phyloP scores from a whole-genome alignment of 2,329 filamentous ascomycete genomes.

The Trichoderma brevicompactum region DNA sequence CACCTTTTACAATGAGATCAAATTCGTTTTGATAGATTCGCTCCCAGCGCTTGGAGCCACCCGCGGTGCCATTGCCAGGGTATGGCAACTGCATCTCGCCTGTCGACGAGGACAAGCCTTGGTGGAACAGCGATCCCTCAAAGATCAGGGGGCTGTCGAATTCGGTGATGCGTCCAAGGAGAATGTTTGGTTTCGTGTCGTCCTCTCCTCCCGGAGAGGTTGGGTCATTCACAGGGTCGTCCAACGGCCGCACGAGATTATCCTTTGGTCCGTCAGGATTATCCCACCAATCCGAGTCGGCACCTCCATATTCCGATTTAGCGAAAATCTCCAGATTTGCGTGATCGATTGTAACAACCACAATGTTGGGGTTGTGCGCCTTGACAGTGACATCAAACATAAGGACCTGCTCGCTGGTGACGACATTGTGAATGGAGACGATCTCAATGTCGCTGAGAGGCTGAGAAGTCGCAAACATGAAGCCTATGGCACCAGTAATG shows the following conservation, averaged over 20 bases:
- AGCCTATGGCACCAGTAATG: conserved; percentile 81
- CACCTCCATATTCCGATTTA: conserved; percentile 86
- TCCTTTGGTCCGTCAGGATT: conserved; percentile 38
- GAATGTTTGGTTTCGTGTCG: conserved; percentile 72
- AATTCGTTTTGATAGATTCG: conserved; percentile 89
- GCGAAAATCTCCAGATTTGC: conserved; percentile 94
- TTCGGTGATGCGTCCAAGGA: conserved; percentile 83
- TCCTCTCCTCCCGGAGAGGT: conserved; percentile 52
- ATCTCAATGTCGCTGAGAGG: conserved; percentile 80
- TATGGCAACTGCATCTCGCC: conserved; percentile 81
- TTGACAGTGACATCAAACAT: conserved; percentile 90
- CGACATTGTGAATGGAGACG: conserved; percentile 81
- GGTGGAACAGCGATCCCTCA: conserved; percentile 85
- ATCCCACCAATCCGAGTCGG: conserved; percentile 64
- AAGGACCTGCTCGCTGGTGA: conserved; percentile 91
- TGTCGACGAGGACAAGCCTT: conserved; percentile 70
- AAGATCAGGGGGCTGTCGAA: conserved; percentile 90
- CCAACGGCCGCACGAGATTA: conserved; percentile 34
- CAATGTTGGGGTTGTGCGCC: conserved; percentile 90
- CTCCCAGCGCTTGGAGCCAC: conserved; percentile 87
- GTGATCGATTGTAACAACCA: conserved; percentile 82
- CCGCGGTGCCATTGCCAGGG: conserved; percentile 87
- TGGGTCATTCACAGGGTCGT: conserved; percentile 46
- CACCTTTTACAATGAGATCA: conserved; percentile 87
- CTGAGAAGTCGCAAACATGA: conserved; percentile 90